Evolutionary conservation across 805 yeast species (phyloP), one percentile per base, ranked within the genome.

Genomic region (Nakazawaea siamensis): DNA sequence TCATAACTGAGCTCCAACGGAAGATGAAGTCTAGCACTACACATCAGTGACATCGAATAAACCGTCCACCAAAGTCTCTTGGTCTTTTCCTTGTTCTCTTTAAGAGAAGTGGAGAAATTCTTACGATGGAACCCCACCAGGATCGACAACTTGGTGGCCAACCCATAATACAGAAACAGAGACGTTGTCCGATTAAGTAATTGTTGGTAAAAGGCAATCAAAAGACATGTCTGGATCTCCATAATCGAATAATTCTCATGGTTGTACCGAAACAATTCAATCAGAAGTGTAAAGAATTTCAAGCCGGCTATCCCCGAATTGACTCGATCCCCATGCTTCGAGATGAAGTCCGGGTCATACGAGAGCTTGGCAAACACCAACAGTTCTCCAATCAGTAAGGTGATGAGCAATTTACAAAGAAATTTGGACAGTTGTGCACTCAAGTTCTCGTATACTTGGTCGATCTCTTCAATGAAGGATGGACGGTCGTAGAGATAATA

Each of bases 11-110:
- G 52, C 39, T 53, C 61, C n/a, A 51, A 48, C 0, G 65, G 64
- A 24, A 57, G 52, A 15, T 63, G 55, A 17, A 58, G 42, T 25
- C 60, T 53, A 4, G 64, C 58, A n/a, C 58, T 51, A 45, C 63
- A 60, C 16, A 55, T 49, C 15, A 56, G 51, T 33, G 59, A 62
- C 44, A 60, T 47, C 5, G 55, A 48, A 40, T 52, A 58, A 15
- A 55, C 54, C 9, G 66, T 57, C 66, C 66, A 61, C 64, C 65
- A 61, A 3, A 59, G 45, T 31, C 60, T 49, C 38, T 59, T 51
- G 17, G 62, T 44, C 32, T 53, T 51, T 19, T 60, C 57, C 8
- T 9, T 13, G 6, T 19, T 31, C 4, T 24, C 23, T 5, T 43
- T 44, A 15, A 39, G 41, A n/a, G n/a, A n/a, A n/a, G n/a, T n/a